These are phyloP conservation scores for Sporothrix brasiliensis DNA, from an alignment of 2,329 filamentous ascomycete genomes.

Conservation along the genomic window DNA sequence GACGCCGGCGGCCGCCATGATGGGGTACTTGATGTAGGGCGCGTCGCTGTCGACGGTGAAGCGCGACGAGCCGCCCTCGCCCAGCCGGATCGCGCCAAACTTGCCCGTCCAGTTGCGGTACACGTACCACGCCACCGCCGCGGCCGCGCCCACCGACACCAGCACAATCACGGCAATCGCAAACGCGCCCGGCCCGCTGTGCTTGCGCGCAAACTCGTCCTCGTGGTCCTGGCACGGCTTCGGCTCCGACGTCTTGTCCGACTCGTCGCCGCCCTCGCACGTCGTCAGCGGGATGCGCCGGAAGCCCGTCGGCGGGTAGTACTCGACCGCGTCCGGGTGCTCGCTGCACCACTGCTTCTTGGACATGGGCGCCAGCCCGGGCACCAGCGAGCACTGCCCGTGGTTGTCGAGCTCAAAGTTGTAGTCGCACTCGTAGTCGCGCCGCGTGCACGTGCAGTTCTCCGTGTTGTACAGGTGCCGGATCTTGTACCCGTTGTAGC, in stretches of 20 bases:
- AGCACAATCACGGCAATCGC: constrained; percentile 77
- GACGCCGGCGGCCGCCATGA: constrained; percentile 69
- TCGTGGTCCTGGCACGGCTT: constrained; percentile 77
- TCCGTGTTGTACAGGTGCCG: constrained; percentile 70
- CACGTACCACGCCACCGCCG: constrained; percentile 77
- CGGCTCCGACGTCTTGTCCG: constrained; percentile 66
- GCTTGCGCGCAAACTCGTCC: constrained; percentile 70
- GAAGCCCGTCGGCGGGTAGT: constrained; percentile 84
- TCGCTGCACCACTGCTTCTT: constrained; percentile 56
- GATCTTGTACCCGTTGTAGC: constrained; percentile 78
- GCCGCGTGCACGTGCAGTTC: constrained; percentile 81
- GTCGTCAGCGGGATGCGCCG: constrained; percentile 88
- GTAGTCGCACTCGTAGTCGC: constrained; percentile 95
- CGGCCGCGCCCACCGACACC: constrained; percentile 72
- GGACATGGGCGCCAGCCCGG: constrained; percentile 66
- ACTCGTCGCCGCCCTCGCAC: constrained; percentile 73
- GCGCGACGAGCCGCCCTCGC: constrained; percentile 58
- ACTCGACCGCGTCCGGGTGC: constrained; percentile 72
- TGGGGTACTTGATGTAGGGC: constrained; percentile 79
- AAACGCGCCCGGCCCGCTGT: constrained; percentile 69
- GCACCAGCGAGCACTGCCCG: constrained; percentile 73
- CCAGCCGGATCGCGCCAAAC: constrained; percentile 89
- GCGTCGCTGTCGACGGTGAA: constrained; percentile 64
- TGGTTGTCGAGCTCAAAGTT: constrained; percentile 83
- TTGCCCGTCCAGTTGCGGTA: constrained; percentile 84